A percentile compares a stretch with the other conserved stretches of the same genome.
These are phyloP conservation scores for Gossypium rotundifolium DNA, from an alignment of 345 rosid genomes.

Conservation along the genomic window DNA sequence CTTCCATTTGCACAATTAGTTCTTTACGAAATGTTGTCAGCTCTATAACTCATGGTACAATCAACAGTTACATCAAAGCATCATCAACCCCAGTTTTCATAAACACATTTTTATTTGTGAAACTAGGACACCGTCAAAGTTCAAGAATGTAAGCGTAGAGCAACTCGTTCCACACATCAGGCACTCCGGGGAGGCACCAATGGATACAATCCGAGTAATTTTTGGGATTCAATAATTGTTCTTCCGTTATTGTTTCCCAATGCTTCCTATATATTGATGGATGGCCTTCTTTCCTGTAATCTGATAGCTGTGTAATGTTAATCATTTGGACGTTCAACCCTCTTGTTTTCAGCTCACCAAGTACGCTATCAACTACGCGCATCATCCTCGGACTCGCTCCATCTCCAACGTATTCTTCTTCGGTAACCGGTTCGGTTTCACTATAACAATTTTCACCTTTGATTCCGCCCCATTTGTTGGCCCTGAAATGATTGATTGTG, in stretches of 20 bases:
- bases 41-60: not conserved
- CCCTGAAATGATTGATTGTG: constrained; percentile 29
- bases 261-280: constrained; percentile 65
- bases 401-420: constrained; percentile 49
- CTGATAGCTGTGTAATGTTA: constrained; percentile 69
- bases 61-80: not conserved
- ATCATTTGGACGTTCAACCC: constrained; percentile 53
- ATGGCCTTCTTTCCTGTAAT: constrained; percentile 80
- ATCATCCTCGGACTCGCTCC: constrained; percentile 58
- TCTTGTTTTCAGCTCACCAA: constrained; percentile 34
- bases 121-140: not conserved
- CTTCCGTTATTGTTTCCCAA: constrained; percentile 55
- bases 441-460: constrained; percentile 45
- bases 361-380: constrained; percentile 37
- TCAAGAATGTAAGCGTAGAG: constrained; percentile 53
- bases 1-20: no score
- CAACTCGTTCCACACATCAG: constrained; percentile 89
- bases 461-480: constrained; percentile 71
- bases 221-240: constrained; percentile 43
- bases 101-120: not conserved
- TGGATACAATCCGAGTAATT: constrained; percentile 81
- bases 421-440: constrained; percentile 42
- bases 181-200: constrained; percentile 95
- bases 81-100: not conserved
- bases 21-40: not conserved